phyloP scores from a whole-genome alignment of 2,329 filamentous ascomycete genomes.

The Calonectria fujianensis region DNA sequence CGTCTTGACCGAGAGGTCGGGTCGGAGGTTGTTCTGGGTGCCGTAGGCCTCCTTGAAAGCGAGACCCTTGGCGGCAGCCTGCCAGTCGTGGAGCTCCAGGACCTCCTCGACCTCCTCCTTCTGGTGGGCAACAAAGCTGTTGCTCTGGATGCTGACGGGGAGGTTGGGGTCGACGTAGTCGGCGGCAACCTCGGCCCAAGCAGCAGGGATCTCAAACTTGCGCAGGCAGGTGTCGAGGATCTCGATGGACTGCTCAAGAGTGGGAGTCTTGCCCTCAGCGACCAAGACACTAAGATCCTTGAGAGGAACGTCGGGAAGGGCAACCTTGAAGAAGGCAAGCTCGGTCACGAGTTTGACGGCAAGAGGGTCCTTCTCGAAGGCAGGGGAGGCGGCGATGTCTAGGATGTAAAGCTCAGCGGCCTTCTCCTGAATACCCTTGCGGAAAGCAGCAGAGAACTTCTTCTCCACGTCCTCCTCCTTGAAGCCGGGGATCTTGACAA shows the following conservation, averaged over 20 bases:
- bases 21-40: slow-evolving; percentile 83
- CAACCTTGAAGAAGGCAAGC: slow-evolving; percentile 87
- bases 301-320: slow-evolving; percentile 78
- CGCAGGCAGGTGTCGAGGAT: slow-evolving; percentile 82
- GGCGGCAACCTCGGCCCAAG: slow-evolving; percentile 82
- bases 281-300: slow-evolving; percentile 78
- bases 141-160: slow-evolving; percentile 80
- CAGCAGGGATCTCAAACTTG: slow-evolving; percentile 83
- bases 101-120: slow-evolving; percentile 84
- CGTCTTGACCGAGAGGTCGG: slow-evolving; percentile 91
- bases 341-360: slow-evolving; percentile 83
- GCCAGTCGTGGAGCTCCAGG: slow-evolving; percentile 82
- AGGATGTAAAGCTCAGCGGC: slow-evolving; percentile 83
- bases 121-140: slow-evolving; percentile 88
- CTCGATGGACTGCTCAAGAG: slow-evolving; percentile 75
- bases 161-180: slow-evolving; percentile 73
- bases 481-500: slow-evolving; percentile 85
- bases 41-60: slow-evolving; percentile 96
- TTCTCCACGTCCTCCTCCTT: slow-evolving; percentile 95
- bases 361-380: slow-evolving; percentile 79
- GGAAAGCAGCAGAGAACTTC: slow-evolving; percentile 82
- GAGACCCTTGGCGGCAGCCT: slow-evolving; percentile 89
- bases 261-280: slow-evolving; percentile 72
- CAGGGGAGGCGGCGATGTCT: slow-evolving; percentile 81
- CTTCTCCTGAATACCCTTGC: slow-evolving; percentile 83